phyloP scores from a whole-genome alignment of 768 basidiomycete species.

The Boletus vermiculosoides region DNA sequence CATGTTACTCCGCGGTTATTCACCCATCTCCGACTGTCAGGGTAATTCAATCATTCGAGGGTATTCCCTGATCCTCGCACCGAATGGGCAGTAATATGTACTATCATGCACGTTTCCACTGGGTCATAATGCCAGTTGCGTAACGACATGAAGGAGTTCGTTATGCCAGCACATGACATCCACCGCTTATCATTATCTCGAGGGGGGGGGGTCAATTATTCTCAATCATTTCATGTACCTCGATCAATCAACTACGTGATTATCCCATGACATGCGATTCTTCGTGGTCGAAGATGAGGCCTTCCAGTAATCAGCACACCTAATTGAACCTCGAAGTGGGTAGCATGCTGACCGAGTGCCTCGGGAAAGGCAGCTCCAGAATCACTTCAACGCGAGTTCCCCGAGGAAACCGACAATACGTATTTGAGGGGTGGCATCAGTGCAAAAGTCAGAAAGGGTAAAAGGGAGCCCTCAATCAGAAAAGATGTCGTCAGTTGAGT shows the following conservation, averaged over 20 bases:
- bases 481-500: not conserved
- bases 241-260: conserved; percentile 1
- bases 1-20: conserved; percentile 16
- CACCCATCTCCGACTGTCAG: conserved; percentile 1
- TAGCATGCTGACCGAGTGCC: conserved; percentile 3
- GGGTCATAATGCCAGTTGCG: conserved; percentile 3
- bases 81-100: conserved; percentile 1
- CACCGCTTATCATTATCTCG: not conserved
- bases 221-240: conserved; percentile 5
- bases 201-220: conserved; percentile 1
- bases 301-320: not conserved
- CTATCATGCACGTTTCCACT: not conserved
- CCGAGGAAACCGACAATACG: not conserved
- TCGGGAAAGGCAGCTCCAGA: not conserved
- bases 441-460: not conserved
- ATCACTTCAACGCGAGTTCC: not conserved
- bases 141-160: not conserved
- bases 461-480: not conserved
- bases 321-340: not conserved
- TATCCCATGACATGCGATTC: not conserved
- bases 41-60: conserved; percentile 1
- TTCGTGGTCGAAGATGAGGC: not conserved
- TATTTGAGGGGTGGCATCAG: not conserved
- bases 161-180: not conserved
- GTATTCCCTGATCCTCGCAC: conserved; percentile 20